Base-by-base conservation (phyloP, 768 basidiomycete genomes). In the Mycena vitilis region DNA sequence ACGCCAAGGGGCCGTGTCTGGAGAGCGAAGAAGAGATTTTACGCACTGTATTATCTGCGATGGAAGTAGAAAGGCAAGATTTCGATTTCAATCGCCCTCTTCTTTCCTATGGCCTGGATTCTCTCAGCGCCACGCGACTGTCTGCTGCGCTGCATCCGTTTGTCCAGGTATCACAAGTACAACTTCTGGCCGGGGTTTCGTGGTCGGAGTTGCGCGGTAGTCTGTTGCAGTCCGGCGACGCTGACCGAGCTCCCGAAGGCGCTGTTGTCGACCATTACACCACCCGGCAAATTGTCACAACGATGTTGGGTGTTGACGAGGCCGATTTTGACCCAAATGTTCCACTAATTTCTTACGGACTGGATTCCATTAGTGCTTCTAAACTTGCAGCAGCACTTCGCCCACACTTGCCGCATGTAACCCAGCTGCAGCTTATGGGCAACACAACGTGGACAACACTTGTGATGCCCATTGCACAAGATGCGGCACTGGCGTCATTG, bases 281-380 rank as follows among this genome's bases (percentile, higher is more conserved):
- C 5, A 5, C 30, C 30, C 30, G 30, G 30, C 2, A 30, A 30
- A 30, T 5, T 2, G 30, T 30, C 30, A 30, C 30, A 5, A 30
- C 30, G 30, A 5, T 30, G 30, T 30, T 30, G 30, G 30, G 30
- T 30, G 30, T 30, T 2, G 5, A 30, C 30, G 30, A 30, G 30
- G 30, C 3, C 5, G 30, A 30, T 30, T 30, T 30, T 5, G 30
- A 30, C 30, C 3, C 2, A 30, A 30, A 30, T 5, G 30, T 60
- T 49, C 59, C 59, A 16, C 45, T 60, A 36, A 30, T 44, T 20
- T 51, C 60, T 11, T 61, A 61, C 52, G 60, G 60, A 18, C 42
- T 60, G 48, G 59, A 60, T 22, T 60, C 59, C 3, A 38, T 60
- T 8, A 49, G 36, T 13, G 59, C 59, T 40, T 49, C 36, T 34